phyloP scores from a whole-genome alignment of 148 eudicot species.

The Arbutus unedo region DNA sequence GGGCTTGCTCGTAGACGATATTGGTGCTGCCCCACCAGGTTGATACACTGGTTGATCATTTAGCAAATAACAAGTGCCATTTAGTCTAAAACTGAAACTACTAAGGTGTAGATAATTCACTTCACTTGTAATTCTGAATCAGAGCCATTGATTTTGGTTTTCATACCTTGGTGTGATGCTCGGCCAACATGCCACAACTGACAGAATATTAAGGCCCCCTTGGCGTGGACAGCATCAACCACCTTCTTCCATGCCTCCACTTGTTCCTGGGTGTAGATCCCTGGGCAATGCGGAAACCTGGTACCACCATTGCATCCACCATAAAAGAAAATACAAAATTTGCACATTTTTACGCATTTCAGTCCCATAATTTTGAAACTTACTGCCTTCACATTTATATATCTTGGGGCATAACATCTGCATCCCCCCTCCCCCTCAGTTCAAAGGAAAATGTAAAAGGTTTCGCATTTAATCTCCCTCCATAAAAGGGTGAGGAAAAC shows the following conservation, averaged over 20 bases:
- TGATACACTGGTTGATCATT: conserved; percentile 49
- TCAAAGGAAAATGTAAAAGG: neutral
- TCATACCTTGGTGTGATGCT: conserved; percentile 67
- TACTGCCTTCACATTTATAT: too few species aligned
- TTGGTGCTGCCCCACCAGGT: conserved; percentile 55
- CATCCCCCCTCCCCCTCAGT: too few species aligned
- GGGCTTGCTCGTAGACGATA: conserved; percentile 74
- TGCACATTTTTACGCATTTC: too few species aligned
- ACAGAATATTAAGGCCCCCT: conserved; percentile 66
- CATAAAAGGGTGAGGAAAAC: neutral
- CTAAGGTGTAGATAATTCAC: too few species aligned
- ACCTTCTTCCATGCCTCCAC: conserved; percentile 79
- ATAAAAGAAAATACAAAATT: neutral
- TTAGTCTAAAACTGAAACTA: neutral
- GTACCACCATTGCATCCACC: conserved; percentile 9
- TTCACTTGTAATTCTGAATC: neutral
- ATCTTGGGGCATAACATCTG: too few species aligned
- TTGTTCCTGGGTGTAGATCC: conserved; percentile 69
- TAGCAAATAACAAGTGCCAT: neutral
- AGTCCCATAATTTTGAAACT: too few species aligned
- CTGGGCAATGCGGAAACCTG: conserved; percentile 86
- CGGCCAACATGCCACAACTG: conserved; percentile 95
- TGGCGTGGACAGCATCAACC: conserved; percentile 69
- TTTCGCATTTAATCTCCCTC: neutral
- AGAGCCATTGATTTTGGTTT: neutral